These are phyloP conservation scores for Pleurotus ostreatus DNA, from an alignment of 768 basidiomycete species.

Conservation along the genomic window DNA sequence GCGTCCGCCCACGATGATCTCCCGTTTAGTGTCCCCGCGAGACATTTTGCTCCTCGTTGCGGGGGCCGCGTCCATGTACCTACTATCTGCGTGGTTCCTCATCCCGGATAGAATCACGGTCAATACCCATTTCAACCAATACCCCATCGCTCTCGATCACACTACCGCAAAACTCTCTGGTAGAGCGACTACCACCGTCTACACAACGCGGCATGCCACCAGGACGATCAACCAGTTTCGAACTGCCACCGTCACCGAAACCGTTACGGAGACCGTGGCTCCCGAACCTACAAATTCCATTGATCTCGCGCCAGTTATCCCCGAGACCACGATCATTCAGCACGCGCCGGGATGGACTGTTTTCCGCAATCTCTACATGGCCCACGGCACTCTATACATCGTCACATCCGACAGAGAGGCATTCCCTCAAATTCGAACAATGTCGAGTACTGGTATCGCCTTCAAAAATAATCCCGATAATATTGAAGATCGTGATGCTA, in stretches of 20 bases:
- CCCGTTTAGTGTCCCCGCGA: background rate
- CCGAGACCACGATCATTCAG: constrained; percentile 51
- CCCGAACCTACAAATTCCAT: background rate
- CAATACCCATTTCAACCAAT: constrained; percentile 2
- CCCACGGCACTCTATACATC: constrained; percentile 76
- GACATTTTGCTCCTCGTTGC: background rate
- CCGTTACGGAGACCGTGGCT: background rate
- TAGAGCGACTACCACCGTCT: background rate
- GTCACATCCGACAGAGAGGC: constrained; percentile 24
- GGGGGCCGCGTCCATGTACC: constrained; percentile 5
- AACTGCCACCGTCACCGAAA: background rate
- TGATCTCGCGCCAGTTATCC: constrained; percentile 26
- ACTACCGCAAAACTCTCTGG: background rate
- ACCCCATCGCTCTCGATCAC: background rate
- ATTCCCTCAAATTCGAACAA: constrained; percentile 47
- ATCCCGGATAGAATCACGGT: background rate
- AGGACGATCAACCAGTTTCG: background rate
- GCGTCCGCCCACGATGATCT: background rate
- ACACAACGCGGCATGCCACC: background rate
- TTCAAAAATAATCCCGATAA: constrained; percentile 59
- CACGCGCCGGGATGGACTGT: constrained; percentile 86
- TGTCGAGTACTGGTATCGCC: constrained; percentile 64
- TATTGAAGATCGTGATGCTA: constrained; percentile 64
- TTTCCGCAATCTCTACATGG: constrained; percentile 80
- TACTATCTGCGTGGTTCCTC: background rate